Percentiles rank a stretch among this genome's conserved stretches.
Evolutionary conservation across 305 asterid genomes (phyloP).

Genomic region (Fraxinus sp.): DNA sequence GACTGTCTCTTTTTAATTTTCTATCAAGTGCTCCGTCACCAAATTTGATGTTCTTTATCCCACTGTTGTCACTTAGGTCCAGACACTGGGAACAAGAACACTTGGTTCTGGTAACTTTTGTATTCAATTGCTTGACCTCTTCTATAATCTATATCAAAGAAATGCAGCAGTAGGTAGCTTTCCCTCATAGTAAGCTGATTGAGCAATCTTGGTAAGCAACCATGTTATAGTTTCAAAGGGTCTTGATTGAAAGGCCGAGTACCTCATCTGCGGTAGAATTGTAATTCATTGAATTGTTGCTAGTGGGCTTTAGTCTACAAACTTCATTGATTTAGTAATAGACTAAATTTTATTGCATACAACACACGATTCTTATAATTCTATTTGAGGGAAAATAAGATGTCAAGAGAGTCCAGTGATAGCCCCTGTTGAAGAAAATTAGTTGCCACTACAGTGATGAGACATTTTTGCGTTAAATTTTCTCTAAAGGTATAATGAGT

Average conservation of each 20-base stretch:
- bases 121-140: background rate
- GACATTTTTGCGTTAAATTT: background rate
- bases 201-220: background rate
- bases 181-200: background rate
- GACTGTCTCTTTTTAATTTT: background rate
- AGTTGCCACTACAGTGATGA: background rate
- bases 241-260: background rate
- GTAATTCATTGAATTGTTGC: background rate
- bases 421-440: background rate
- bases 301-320: background rate
- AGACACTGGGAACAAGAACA: background rate
- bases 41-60: background rate
- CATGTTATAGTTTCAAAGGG: background rate
- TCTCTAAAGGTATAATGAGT: background rate
- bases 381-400: background rate
- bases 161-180: background rate
- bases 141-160: background rate
- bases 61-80: background rate
- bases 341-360: background rate
- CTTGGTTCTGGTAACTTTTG: background rate
- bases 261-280: background rate
- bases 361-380: background rate
- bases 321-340: background rate
- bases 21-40: background rate
- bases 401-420: background rate